Evolutionary conservation across 1,284 basidiomycete genomes (phyloP).

Genomic region (Inonotus hispidus): DNA sequence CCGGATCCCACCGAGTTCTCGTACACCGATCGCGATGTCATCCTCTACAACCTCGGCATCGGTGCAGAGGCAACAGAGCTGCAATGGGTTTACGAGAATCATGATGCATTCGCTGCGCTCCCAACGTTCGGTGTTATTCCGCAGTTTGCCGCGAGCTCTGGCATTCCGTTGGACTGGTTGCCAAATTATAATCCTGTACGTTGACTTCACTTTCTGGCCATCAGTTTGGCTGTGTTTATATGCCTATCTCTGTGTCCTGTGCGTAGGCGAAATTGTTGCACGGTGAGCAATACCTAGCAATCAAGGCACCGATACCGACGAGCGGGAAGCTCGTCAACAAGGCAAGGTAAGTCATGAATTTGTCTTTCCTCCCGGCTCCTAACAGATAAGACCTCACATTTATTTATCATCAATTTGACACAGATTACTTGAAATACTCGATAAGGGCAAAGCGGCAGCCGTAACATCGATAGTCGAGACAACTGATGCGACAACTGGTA

Average conservation of each 20-base stretch:
- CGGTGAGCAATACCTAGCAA: conserved; percentile 93
- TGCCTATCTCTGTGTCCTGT: conserved; percentile 19
- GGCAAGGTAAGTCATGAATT: conserved; percentile 45
- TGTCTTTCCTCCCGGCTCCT: neutral
- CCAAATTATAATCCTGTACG: conserved; percentile 90
- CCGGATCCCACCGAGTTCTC: conserved; percentile 55
- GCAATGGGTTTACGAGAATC: conserved; percentile 87
- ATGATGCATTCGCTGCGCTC: conserved; percentile 81
- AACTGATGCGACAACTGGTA: conserved; percentile 72
- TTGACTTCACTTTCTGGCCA: conserved; percentile 24
- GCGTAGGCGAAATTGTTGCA: conserved; percentile 89
- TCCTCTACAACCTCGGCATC: conserved; percentile 93
- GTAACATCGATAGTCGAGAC: conserved; percentile 79
- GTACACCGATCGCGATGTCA: conserved; percentile 88
- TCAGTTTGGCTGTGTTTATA: conserved; percentile 4
- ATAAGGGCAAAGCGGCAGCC: conserved; percentile 91
- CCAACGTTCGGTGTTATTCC: conserved; percentile 97
- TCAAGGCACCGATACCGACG: conserved; percentile 86
- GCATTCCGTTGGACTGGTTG: conserved; percentile 74
- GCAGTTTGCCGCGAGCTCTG: conserved; percentile 72
- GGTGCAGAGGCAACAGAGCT: conserved; percentile 94
- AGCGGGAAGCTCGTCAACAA: conserved; percentile 79
- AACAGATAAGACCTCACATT: neutral
- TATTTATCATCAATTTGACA: neutral
- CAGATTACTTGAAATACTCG: conserved; percentile 74